Conservation (phyloP, 331 rosid genomes). For the Cydonia oblonga region DNA sequence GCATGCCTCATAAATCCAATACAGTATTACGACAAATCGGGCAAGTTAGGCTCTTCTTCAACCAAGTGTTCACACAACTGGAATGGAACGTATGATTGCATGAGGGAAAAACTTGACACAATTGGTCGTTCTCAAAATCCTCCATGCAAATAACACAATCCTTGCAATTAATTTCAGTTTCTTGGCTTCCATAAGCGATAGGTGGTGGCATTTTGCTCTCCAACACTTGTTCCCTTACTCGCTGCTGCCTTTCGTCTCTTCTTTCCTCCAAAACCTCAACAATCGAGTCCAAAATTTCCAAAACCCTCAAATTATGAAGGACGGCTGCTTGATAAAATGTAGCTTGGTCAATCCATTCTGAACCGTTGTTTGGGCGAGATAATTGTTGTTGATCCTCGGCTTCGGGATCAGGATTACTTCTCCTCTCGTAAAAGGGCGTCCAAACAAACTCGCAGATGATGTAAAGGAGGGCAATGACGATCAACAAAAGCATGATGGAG, state of each 20-base stretch:
- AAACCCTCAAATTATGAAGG: not conserved
- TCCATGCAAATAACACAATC: slow-evolving; percentile 28
- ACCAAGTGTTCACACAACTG: slow-evolving; percentile 19
- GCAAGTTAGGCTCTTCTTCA: slow-evolving; percentile 18
- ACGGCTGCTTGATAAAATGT: not conserved
- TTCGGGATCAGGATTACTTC: not conserved
- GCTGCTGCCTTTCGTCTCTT: not conserved
- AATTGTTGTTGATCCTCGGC: not conserved
- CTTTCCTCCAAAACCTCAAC: slow-evolving; percentile 5
- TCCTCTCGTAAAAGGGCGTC: not conserved
- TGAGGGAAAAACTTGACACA: slow-evolving; percentile 14
- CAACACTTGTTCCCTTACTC: not conserved
- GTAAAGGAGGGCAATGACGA: not conserved
- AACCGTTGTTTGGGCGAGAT: not conserved
- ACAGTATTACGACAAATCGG: slow-evolving; percentile 20
- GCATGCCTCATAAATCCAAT: not conserved
- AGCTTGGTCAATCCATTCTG: not conserved
- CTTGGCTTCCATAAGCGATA: not conserved
- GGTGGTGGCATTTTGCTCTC: slow-evolving; percentile 12
- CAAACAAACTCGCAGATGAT: not conserved
- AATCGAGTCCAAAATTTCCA: slow-evolving; percentile 5
- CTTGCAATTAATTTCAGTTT: not conserved
- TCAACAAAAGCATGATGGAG: not conserved
- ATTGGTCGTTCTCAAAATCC: slow-evolving; percentile 7
- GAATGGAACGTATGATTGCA: slow-evolving; percentile 24